Conservation (phyloP, 306 rosid species). For the Oxytropis ochrocephala region DNA sequence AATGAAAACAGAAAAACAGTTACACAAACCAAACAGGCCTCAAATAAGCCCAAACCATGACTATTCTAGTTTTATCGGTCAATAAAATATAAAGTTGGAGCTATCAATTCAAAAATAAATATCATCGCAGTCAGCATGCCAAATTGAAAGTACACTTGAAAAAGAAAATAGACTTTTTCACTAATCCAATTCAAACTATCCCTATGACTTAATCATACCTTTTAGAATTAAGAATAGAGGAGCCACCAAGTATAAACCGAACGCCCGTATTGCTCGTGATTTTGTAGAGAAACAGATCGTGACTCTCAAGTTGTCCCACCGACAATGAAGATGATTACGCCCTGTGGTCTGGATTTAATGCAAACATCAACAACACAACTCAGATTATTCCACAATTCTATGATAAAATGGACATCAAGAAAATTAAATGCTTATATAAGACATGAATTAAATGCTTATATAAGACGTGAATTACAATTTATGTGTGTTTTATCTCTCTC, state of each 20-base stretch:
- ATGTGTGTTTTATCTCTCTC: neutral
- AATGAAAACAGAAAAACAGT: neutral
- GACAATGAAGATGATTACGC: conserved; percentile 81
- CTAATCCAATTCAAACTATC: conserved; percentile 15
- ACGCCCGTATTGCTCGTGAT: conserved; percentile 67
- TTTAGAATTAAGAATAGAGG: conserved; percentile 79
- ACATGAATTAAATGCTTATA: neutral
- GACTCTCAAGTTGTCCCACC: conserved; percentile 98
- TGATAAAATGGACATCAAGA: neutral
- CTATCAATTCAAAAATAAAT: neutral
- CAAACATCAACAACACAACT: conserved; percentile 21
- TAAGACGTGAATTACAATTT: neutral
- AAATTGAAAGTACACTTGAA: conserved; percentile 5
- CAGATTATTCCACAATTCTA: conserved; percentile 12
- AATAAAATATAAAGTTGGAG: conserved; percentile 8
- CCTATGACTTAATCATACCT: conserved; percentile 43
- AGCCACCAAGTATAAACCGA: conserved; percentile 89
- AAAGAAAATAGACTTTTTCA: neutral
- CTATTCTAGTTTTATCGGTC: conserved; percentile 15
- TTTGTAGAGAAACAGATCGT: conserved; percentile 76
- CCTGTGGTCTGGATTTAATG: conserved; percentile 71
- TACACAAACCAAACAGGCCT: neutral
- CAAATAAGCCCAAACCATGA: conserved; percentile 8
- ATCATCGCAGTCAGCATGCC: neutral
- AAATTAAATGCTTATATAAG: neutral